Evolutionary conservation across 2,329 filamentous ascomycete species (phyloP).

Genomic region (Acarospora socialis): DNA sequence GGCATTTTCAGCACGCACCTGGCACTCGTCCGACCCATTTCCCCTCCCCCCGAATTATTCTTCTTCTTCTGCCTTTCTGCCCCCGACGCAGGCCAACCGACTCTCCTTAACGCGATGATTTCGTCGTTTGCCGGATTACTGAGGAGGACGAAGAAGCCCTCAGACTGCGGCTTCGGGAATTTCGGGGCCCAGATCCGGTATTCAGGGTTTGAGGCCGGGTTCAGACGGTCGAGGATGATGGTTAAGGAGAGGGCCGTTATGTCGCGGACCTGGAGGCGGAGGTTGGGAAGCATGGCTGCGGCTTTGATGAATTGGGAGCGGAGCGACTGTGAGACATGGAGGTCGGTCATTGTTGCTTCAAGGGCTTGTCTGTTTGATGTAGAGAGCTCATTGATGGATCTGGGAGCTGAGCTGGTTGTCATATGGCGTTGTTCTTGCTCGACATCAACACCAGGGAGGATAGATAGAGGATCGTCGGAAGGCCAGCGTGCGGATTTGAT

Average conservation of each 20-base stretch:
- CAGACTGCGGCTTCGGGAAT: slow-evolving; percentile 88
- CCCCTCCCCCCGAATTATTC: slow-evolving; percentile 20
- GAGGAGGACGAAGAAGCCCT: slow-evolving; percentile 81
- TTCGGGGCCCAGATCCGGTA: slow-evolving; percentile 70
- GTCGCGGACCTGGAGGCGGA: slow-evolving; percentile 47
- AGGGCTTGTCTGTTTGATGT: slow-evolving; percentile 13
- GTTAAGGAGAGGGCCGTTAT: slow-evolving; percentile 43
- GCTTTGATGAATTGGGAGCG: slow-evolving; percentile 38
- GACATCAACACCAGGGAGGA: slow-evolving; percentile 58
- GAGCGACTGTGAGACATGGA: slow-evolving; percentile 15
- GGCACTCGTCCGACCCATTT: slow-evolving; percentile 38
- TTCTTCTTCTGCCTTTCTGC: slow-evolving; percentile 15
- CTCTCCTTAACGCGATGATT: slow-evolving; percentile 71
- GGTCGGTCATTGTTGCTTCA: slow-evolving; percentile 15
- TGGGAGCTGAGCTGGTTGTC: slow-evolving; percentile 7
- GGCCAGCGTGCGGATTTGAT: slow-evolving; percentile 93
- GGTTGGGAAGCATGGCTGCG: slow-evolving; percentile 51
- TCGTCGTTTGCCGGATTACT: slow-evolving; percentile 56
- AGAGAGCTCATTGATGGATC: slow-evolving; percentile 13
- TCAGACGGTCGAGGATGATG: slow-evolving; percentile 51
- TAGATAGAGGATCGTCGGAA: slow-evolving; percentile 59
- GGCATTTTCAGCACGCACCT: slow-evolving; percentile 49
- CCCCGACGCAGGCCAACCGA: slow-evolving; percentile 49
- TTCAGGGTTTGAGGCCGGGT: slow-evolving; percentile 49
- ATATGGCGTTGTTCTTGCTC: slow-evolving; percentile 19